Conservation (phyloP, 331 rosid genomes). For the Pyrus hybrid region DNA sequence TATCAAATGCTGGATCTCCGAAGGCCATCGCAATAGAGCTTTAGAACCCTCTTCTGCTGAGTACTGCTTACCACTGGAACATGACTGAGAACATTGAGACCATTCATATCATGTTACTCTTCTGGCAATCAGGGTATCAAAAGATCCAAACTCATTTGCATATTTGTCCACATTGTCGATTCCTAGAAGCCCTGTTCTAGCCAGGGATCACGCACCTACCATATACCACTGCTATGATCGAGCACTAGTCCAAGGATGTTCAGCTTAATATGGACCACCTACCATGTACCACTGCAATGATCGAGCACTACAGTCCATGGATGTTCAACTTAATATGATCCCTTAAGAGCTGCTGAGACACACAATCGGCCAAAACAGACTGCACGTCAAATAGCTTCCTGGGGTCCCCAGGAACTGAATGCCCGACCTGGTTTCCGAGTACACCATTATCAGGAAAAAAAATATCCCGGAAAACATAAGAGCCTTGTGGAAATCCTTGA, state of each 20-base stretch:
- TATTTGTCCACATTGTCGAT: no score
- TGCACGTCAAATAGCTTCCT: constrained; percentile 32
- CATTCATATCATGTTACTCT: not conserved
- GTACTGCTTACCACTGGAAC: constrained; percentile 2
- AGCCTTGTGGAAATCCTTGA: constrained; percentile 34
- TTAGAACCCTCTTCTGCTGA: constrained; percentile 1
- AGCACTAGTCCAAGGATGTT: constrained; percentile 24
- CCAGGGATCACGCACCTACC: not conserved
- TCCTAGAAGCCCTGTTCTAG: constrained; percentile 11
- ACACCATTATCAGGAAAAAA: constrained; percentile 30
- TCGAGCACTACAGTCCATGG: constrained; percentile 11
- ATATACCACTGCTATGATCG: no score
- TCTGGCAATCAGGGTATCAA: not conserved
- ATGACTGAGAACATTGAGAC: not conserved
- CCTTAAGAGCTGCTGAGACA: constrained; percentile 44
- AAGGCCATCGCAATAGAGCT: constrained; percentile 4
- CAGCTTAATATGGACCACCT: constrained; percentile 27
- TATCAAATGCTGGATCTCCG: constrained; percentile 19
- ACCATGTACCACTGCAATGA: no score
- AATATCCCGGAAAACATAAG: constrained; percentile 30
- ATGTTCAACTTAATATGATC: constrained; percentile 36
- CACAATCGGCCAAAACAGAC: constrained; percentile 37
- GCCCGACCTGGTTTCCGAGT: constrained; percentile 26
- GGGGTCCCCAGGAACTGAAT: constrained; percentile 20
- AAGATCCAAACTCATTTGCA: not conserved